Conservation (phyloP, 805 yeast species). For the Torulaspora microellipsoides region DNA sequence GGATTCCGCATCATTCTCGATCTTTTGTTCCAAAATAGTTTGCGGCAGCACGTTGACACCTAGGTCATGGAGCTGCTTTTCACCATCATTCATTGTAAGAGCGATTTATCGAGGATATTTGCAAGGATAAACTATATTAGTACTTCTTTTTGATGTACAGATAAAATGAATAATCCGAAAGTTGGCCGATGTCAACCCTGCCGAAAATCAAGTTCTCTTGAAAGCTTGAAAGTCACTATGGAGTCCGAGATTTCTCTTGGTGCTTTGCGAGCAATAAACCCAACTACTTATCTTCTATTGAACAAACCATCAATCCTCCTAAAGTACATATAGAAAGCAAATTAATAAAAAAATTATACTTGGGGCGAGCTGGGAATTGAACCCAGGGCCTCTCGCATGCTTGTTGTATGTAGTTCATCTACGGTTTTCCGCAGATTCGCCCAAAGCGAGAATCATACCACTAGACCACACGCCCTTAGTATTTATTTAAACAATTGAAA, state of each 20-base stretch:
- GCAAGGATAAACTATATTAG: too few species aligned
- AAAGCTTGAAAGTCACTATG: too few species aligned
- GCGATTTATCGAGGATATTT: too few species aligned
- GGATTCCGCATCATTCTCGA: conserved; percentile 64
- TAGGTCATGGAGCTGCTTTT: conserved; percentile 23
- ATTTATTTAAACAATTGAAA: too few species aligned
- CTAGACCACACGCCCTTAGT: conserved; percentile 38
- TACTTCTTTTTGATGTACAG: too few species aligned
- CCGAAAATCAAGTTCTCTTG: too few species aligned
- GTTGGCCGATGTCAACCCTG: too few species aligned
- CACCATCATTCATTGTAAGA: conserved; percentile 6
- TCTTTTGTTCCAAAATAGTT: conserved; percentile 65
- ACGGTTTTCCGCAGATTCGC: conserved; percentile 19
- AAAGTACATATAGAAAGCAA: too few species aligned
- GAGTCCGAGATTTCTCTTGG: not conserved
- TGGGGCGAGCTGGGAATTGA: conserved; percentile 51
- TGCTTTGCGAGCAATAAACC: too few species aligned
- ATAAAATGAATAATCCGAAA: too few species aligned
- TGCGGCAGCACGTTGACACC: conserved; percentile 72
- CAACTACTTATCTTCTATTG: too few species aligned
- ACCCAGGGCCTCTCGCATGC: conserved; percentile 60
- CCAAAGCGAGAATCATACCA: conserved; percentile 40
- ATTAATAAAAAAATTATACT: conserved; percentile 14
- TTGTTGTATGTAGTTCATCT: conserved; percentile 14
- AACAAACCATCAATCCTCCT: too few species aligned